Conservation (phyloP, 805 yeast genomes). For the Yamadazyma scolyti region DNA sequence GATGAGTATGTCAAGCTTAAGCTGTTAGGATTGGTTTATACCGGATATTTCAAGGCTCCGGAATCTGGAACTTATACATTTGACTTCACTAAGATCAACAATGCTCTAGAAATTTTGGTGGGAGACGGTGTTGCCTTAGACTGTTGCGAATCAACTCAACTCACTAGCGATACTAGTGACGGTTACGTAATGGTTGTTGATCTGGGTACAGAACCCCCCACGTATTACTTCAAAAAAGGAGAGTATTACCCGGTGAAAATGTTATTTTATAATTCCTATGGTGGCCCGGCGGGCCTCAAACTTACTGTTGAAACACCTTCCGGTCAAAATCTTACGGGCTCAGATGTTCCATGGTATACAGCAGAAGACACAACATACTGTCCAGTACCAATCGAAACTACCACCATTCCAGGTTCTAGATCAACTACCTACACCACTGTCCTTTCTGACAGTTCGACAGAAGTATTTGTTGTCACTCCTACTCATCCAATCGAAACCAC, state of each 20-base stretch:
- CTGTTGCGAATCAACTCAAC: too few species aligned
- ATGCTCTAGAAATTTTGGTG: background rate
- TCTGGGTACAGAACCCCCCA: background rate
- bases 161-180: too few species aligned
- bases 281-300: background rate
- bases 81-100: background rate
- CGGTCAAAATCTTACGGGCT: background rate
- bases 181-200: too few species aligned
- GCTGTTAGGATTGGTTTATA: constrained; percentile 4
- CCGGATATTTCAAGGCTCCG: constrained; percentile 5
- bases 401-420: constrained; percentile 1
- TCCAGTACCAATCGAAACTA: background rate
- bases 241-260: constrained; percentile 1
- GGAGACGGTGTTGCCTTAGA: too few species aligned
- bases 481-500: background rate
- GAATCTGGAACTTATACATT: constrained; percentile 3
- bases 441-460: too few species aligned
- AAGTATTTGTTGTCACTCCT: too few species aligned
- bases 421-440: constrained; percentile 1
- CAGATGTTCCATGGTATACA: constrained; percentile 1
- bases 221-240: background rate
- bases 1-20: too few species aligned
- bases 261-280: background rate
- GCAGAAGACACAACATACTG: background rate
- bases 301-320: background rate